phyloP scores from a whole-genome alignment of 2,329 filamentous ascomycete species.

The Apiospora phragmitis region DNA sequence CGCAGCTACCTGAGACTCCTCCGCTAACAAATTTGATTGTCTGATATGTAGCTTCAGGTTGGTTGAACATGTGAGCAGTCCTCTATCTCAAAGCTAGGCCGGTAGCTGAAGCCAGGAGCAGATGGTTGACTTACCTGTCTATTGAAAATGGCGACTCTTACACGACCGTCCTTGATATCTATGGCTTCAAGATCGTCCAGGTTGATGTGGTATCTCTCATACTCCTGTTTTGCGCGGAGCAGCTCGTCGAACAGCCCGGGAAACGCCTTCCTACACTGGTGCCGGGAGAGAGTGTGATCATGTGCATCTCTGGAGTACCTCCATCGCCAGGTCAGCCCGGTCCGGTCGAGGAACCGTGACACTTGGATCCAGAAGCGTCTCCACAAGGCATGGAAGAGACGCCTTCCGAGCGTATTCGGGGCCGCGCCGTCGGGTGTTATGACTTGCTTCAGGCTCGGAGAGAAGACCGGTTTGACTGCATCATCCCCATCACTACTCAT shows the following conservation, averaged over 20 bases:
- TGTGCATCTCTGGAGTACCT: constrained; percentile 3
- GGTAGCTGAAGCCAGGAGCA: not conserved
- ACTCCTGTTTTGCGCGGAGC: not conserved
- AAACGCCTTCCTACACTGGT: constrained; percentile 1
- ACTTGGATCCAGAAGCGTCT: not conserved
- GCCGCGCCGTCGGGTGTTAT: not conserved
- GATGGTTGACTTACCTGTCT: not conserved
- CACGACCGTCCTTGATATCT: not conserved
- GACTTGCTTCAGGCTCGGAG: not conserved
- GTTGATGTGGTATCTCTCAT: not conserved
- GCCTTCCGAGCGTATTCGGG: not conserved
- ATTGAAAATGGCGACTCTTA: not conserved
- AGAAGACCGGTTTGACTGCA: not conserved
- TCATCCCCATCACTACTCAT: not conserved
- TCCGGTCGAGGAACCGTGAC: not conserved
- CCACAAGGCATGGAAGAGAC: not conserved
- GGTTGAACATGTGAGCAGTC: not conserved
- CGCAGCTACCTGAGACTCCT: not conserved
- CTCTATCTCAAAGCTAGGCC: not conserved
- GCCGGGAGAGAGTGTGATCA: not conserved
- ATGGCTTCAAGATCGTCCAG: constrained; percentile 4
- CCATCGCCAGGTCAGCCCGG: not conserved
- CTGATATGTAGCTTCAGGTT: not conserved
- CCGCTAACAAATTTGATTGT: not conserved
- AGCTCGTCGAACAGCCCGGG: not conserved